A percentile compares a stretch with the other conserved stretches of the same genome.
phyloP scores from a whole-genome alignment of 495 filamentous ascomycete species.

The Talaromyces ruber region DNA sequence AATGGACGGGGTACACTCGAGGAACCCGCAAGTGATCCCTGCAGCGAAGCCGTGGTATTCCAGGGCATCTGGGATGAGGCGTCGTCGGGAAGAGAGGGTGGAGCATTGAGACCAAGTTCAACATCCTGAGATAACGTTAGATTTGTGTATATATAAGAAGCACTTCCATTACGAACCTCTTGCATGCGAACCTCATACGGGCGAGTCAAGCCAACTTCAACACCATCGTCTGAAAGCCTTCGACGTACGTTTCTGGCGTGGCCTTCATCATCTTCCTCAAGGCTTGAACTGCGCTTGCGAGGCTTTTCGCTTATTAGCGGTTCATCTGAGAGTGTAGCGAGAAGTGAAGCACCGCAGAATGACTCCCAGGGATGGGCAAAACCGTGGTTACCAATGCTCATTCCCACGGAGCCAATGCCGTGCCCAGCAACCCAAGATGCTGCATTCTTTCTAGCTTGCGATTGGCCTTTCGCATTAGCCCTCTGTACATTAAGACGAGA shows the following conservation, averaged over 20 bases:
- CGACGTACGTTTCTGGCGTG: slow-evolving; percentile 32
- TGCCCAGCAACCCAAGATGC: slow-evolving; percentile 41
- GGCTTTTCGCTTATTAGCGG: slow-evolving; percentile 9
- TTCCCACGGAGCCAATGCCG: slow-evolving; percentile 50
- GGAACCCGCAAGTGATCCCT: slow-evolving; percentile 44
- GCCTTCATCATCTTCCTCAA: slow-evolving; percentile 18
- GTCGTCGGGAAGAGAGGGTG: slow-evolving; percentile 46
- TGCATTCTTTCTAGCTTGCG: slow-evolving; percentile 47
- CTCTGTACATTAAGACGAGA: slow-evolving; percentile 35
- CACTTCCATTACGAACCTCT: slow-evolving; percentile 7
- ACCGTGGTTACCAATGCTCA: slow-evolving; percentile 30
- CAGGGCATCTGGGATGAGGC: slow-evolving; percentile 58
- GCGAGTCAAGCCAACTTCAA: slow-evolving; percentile 26
- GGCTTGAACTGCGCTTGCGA: slow-evolving; percentile 30
- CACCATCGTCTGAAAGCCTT: slow-evolving; percentile 20
- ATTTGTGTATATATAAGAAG: not conserved
- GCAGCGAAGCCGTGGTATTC: slow-evolving; percentile 56
- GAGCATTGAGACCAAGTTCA: slow-evolving; percentile 55
- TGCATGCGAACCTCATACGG: slow-evolving; percentile 3
- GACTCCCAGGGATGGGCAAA: slow-evolving; percentile 35
- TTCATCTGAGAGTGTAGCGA: slow-evolving; percentile 32
- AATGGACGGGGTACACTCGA: slow-evolving; percentile 34
- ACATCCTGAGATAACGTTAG: slow-evolving; percentile 26
- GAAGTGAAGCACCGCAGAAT: slow-evolving; percentile 49
- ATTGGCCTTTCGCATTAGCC: slow-evolving; percentile 23